Evolutionary conservation across 805 yeast genomes (phyloP).

Genomic region (Kluyveromyces nonfermentans): DNA sequence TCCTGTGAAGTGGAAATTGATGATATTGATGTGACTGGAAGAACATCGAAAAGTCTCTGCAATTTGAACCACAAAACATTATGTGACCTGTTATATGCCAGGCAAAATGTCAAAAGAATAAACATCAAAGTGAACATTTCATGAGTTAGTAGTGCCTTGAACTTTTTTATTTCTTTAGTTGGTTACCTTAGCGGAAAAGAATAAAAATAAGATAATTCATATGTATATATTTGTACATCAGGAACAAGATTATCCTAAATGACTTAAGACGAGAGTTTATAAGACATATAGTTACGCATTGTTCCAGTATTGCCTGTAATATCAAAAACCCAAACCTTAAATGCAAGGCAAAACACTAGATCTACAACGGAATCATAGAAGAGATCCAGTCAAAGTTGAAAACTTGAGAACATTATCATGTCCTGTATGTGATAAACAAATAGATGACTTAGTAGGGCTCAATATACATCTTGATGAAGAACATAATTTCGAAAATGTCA

Average conservation of each 20-base stretch:
- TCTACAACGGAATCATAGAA: background rate
- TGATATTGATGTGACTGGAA: slow-evolving; percentile 7
- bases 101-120: slow-evolving; percentile 1
- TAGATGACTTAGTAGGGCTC: slow-evolving; percentile 45
- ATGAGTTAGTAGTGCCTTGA: background rate
- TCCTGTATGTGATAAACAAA: slow-evolving; percentile 59
- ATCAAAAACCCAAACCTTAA: background rate
- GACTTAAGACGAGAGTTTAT: background rate
- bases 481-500: slow-evolving; percentile 36
- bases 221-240: too few relatives aligned
- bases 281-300: too few relatives aligned
- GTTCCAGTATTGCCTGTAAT: too few relatives aligned
- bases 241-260: background rate
- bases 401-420: slow-evolving; percentile 29
- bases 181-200: background rate
- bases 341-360: background rate
- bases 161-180: background rate
- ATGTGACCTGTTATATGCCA: slow-evolving; percentile 14
- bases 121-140: slow-evolving; percentile 1
- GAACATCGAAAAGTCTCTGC: slow-evolving; percentile 18
- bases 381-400: background rate
- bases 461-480: slow-evolving; percentile 65
- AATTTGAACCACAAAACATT: slow-evolving; percentile 16
- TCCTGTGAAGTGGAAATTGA: slow-evolving; percentile 5
- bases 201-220: too few relatives aligned